A percentile compares a stretch with the other conserved stretches of the same genome.
These are phyloP conservation scores for Citrus unshiu DNA, from an alignment of 345 rosid species.

Conservation along the genomic window DNA sequence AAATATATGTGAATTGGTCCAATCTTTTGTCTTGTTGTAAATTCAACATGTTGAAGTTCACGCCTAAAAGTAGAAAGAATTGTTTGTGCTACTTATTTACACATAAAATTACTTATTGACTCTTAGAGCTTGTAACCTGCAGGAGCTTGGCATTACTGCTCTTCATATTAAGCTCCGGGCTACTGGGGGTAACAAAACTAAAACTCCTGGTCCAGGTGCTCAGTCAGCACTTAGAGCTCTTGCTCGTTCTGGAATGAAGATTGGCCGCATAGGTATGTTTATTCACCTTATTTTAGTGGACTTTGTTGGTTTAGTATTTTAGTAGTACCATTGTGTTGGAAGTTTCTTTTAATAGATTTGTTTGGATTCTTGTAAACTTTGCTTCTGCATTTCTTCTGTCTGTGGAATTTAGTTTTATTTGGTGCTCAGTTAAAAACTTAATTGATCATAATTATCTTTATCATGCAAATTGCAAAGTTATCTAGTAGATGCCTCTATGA, in stretches of 20 bases:
- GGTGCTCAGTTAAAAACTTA: too few species aligned
- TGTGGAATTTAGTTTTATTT: too few species aligned
- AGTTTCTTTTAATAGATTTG: background rate
- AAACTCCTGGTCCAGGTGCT: conserved; percentile 90
- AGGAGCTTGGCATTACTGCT: conserved; percentile 83
- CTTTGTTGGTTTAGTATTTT: background rate
- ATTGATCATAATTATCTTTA: too few species aligned
- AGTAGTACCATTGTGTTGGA: background rate
- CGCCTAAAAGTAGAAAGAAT: background rate
- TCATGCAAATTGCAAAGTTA: too few species aligned
- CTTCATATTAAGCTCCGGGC: conserved; percentile 89
- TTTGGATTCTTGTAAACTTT: background rate
- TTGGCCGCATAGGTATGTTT: conserved; percentile 76
- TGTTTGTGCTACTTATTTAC: background rate
- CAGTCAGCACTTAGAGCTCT: conserved; percentile 91
- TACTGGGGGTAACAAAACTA: conserved; percentile 81
- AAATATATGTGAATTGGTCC: background rate
- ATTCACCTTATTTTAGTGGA: background rate
- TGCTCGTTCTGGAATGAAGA: conserved; percentile 95
- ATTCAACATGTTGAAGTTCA: background rate
- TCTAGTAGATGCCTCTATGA: background rate
- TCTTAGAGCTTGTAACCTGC: background rate
- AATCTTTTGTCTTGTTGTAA: background rate
- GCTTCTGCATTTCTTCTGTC: background rate
- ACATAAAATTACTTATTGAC: background rate